Evolutionary conservation across 345 rosid genomes (phyloP), one percentile per base, ranked within the genome.

Genomic region (Reutealis trisperma): DNA sequence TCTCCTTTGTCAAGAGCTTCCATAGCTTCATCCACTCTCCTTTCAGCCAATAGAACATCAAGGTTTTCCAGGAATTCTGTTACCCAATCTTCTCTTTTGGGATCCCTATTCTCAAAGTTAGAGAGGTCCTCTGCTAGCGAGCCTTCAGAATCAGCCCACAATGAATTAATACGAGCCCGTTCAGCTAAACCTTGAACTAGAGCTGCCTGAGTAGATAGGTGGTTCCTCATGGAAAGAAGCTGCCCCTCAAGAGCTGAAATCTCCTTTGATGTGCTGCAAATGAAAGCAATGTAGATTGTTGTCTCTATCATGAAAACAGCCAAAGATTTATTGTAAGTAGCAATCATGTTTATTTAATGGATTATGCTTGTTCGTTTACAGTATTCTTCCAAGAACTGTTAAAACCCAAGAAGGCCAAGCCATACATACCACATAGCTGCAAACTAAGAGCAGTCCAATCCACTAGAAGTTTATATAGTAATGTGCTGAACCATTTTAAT

Each of bases 181-280:
- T 90, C 97, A 14, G 89, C 91, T 80, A 93, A 85, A 60, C 90
- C 87, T 2, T 96, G 98, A 72, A 96, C 93, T 8, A 96, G 84
- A 82, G 92, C 91, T 69, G 91, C 90, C 78, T 92, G 98, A 78
- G 88, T 89, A 22, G 97, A 92, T 42, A 95, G 84, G 70, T 85
- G 92, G 82, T 93, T 93, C 84, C 96, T 89, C 90, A 93, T 83
- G 8, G 98, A 88, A 52, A 95, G 90, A 30, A 93, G 98, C 75
- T 93, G 94, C 64, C 95, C 99, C 77, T 93, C 99, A 55, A 93
- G 93, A 74, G 89, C 86, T 34, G 94, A 79, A 63, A 95, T 95
- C 91, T 92, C 99, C 84, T 86, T 92, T 14, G 98, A 92, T 64
- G 96, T 90, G 44, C 99, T 94, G 83, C 75, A 63, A 54, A 42